Conservation (phyloP, 139 green algal genomes). For the Picochlorum sp. region DNA sequence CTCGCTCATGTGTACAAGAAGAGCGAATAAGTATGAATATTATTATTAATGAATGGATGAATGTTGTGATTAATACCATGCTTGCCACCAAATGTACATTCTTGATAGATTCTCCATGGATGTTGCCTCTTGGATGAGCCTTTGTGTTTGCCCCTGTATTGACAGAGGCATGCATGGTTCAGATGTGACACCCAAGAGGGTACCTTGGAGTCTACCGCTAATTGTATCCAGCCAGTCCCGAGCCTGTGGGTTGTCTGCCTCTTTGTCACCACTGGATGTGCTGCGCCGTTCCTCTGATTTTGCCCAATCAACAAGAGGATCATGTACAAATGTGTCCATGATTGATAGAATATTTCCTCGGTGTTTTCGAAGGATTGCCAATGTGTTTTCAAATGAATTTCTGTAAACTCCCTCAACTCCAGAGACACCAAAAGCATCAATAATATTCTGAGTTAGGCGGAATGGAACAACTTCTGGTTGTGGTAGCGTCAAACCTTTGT, state of each 20-base stretch:
- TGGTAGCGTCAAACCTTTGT: slow-evolving; percentile 66
- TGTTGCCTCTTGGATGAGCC: slow-evolving; percentile 81
- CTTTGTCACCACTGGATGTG: slow-evolving; percentile 8
- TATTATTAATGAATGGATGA: background rate
- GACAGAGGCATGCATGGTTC: slow-evolving; percentile 72
- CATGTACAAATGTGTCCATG: slow-evolving; percentile 94
- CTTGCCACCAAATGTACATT: slow-evolving; percentile 96
- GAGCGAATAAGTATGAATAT: background rate
- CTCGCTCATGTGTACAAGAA: slow-evolving; percentile 8
- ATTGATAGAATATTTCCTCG: slow-evolving; percentile 76
- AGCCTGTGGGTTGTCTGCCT: slow-evolving; percentile 56
- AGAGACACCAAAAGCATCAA: slow-evolving; percentile 85
- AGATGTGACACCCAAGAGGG: slow-evolving; percentile 77
- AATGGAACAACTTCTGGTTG: slow-evolving; percentile 94
- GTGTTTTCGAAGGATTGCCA: slow-evolving; percentile 59
- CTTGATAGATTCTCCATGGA: slow-evolving; percentile 74
- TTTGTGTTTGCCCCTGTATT: slow-evolving; percentile 75
- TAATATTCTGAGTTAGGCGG: slow-evolving; percentile 94
- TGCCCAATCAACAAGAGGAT: slow-evolving; percentile 92
- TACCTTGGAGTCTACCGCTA: slow-evolving; percentile 62
- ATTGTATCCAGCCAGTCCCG: slow-evolving; percentile 72
- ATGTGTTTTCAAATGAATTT: slow-evolving; percentile 73
- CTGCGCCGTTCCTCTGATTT: background rate
- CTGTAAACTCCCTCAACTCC: slow-evolving; percentile 84
- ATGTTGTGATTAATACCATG: slow-evolving; percentile 36